A percentile compares a stretch with the other conserved stretches of the same genome.
phyloP scores from a whole-genome alignment of 148 eudicot species.

The Silene latifolia region DNA sequence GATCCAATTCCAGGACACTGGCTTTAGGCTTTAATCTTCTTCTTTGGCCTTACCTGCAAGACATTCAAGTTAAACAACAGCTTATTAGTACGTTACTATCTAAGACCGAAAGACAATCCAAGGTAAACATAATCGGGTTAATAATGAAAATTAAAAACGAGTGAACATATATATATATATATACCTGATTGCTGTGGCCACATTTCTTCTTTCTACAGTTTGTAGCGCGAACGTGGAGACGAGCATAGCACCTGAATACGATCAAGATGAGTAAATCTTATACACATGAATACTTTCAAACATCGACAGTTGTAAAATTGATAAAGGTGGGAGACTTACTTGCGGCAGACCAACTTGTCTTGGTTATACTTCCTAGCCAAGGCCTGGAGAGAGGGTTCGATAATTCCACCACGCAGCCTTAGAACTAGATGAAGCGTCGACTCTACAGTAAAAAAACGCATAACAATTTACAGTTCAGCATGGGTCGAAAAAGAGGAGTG shows the following conservation, averaged over 20 bases:
- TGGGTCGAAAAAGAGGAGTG: too few relatives aligned
- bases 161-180: too few relatives aligned
- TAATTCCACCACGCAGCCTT: constrained; percentile 54
- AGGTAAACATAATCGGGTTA: too few relatives aligned
- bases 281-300: background rate
- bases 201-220: constrained; percentile 50
- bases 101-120: too few relatives aligned
- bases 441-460: constrained; percentile 22
- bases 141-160: too few relatives aligned
- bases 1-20: too few relatives aligned
- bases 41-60: constrained; percentile 48
- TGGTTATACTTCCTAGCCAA: constrained; percentile 47
- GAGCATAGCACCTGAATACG: constrained; percentile 37
- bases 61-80: too few relatives aligned
- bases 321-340: constrained; percentile 25
- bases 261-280: too few relatives aligned
- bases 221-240: constrained; percentile 43
- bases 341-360: constrained; percentile 50
- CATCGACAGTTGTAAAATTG: background rate
- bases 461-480: too few relatives aligned
- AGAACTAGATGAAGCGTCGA: constrained; percentile 48
- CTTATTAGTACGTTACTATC: too few relatives aligned
- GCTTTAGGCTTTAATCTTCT: constrained; percentile 30
- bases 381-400: constrained; percentile 50
- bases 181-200: constrained; percentile 52